These are phyloP conservation scores for Penicillium cosmopolitanum DNA, from an alignment of 495 filamentous ascomycete species.

Conservation along the genomic window DNA sequence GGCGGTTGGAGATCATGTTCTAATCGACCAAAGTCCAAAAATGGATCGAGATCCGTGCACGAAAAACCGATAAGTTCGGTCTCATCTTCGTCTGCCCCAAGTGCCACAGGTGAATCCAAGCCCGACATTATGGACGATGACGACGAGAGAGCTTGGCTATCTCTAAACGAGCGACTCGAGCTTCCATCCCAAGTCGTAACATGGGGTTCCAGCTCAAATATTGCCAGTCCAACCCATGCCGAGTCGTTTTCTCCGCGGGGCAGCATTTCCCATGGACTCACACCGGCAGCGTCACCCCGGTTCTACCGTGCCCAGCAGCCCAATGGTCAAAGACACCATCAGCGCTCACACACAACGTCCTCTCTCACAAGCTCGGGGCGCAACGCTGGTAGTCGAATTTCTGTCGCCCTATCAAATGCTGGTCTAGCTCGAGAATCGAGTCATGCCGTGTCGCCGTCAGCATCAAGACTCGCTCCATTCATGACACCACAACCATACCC, in stretches of 20 bases:
- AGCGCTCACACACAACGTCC: slow-evolving; percentile 43
- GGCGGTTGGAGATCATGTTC: slow-evolving; percentile 69
- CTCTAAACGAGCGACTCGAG: slow-evolving; percentile 73
- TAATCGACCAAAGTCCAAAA: slow-evolving; percentile 18
- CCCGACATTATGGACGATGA: slow-evolving; percentile 37
- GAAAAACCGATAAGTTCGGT: slow-evolving; percentile 28
- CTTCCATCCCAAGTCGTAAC: slow-evolving; percentile 54
- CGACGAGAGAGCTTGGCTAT: slow-evolving; percentile 69
- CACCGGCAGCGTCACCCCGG: slow-evolving; percentile 6
- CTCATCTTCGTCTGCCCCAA: slow-evolving; percentile 47
- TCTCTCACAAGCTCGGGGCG: slow-evolving; percentile 22
- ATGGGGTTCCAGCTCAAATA: slow-evolving; percentile 19
- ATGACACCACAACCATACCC: slow-evolving; percentile 30
- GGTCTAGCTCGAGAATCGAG: slow-evolving; percentile 12
- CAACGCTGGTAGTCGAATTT: slow-evolving; percentile 18
- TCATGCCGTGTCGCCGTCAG: slow-evolving; percentile 18
- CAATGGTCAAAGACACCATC: slow-evolving; percentile 29
- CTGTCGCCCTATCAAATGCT: slow-evolving; percentile 20
- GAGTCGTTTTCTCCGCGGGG: slow-evolving; percentile 5
- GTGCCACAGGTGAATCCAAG: slow-evolving; percentile 21
- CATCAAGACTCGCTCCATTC: slow-evolving; percentile 20
- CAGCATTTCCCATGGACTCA: slow-evolving; percentile 13
- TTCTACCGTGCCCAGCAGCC: slow-evolving; percentile 7
- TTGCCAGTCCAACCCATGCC: slow-evolving; percentile 14
- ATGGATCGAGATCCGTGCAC: slow-evolving; percentile 26